Conservation (phyloP, 441 rosid genomes). For the Gossypium gossypioides region DNA sequence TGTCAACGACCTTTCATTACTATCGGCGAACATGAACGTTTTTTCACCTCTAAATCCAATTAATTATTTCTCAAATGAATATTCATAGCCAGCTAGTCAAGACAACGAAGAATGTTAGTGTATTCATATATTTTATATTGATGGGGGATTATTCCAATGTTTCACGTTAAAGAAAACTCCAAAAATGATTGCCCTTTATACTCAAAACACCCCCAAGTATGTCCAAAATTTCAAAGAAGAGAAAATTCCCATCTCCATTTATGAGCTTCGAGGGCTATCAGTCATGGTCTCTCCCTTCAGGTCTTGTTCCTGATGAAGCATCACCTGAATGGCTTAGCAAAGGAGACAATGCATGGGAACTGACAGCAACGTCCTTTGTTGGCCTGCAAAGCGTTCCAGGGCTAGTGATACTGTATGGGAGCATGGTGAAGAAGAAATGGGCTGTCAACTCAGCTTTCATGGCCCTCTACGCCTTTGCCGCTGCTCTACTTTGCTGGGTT, state of each 20-base stretch:
- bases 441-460: slow-evolving; percentile 62
- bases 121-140: not conserved
- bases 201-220: not conserved
- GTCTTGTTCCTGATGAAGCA: slow-evolving; percentile 17
- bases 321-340: slow-evolving; percentile 40
- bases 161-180: slow-evolving; percentile 7
- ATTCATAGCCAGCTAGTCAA: slow-evolving; percentile 11
- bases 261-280: not conserved
- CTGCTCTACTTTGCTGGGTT: slow-evolving; percentile 48
- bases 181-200: slow-evolving; percentile 14
- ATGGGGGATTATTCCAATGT: slow-evolving; percentile 28
- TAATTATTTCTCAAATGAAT: slow-evolving; percentile 12
- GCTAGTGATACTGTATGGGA: slow-evolving; percentile 48
- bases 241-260: not conserved
- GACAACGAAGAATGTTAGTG: slow-evolving; percentile 23
- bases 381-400: slow-evolving; percentile 58
- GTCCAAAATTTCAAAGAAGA: slow-evolving; percentile 11
- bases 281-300: slow-evolving; percentile 16
- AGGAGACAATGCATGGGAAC: slow-evolving; percentile 58
- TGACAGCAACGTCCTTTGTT: slow-evolving; percentile 45
- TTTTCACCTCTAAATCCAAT: not conserved
- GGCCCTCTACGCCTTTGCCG: slow-evolving; percentile 57
- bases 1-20: not conserved
- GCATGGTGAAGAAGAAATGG: slow-evolving; percentile 66
- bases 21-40: not conserved